A percentile compares a stretch with the other conserved stretches of the same genome.
Conservation (phyloP, 345 rosid genomes). For the Arabis hirsuta region DNA sequence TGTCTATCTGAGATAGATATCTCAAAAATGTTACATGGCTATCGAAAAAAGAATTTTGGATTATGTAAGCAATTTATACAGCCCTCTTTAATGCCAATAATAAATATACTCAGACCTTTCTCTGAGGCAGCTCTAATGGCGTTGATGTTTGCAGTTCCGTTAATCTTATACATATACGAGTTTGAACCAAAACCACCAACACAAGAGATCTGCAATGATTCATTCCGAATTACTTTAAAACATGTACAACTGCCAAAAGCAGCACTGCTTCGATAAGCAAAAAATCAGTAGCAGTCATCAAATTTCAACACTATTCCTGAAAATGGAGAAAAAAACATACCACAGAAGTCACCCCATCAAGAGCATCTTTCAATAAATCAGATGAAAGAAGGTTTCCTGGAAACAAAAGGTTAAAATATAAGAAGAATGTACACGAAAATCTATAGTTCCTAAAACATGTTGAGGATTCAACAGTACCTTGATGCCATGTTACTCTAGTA, state of each 20-base stretch:
- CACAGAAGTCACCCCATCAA: slow-evolving; percentile 81
- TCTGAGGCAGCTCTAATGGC: slow-evolving; percentile 93
- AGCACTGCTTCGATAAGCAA: neutral
- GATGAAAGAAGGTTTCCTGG: slow-evolving; percentile 83
- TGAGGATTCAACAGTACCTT: slow-evolving; percentile 57
- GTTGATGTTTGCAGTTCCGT: slow-evolving; percentile 94
- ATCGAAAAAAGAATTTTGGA: neutral
- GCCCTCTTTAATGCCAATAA: neutral
- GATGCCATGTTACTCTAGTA: slow-evolving; percentile 72
- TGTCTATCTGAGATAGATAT: neutral
- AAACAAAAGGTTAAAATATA: slow-evolving; percentile 23
- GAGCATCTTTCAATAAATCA: slow-evolving; percentile 77
- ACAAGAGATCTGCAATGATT: slow-evolving; percentile 72
- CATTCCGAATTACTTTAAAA: slow-evolving; percentile 4
- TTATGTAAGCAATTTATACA: neutral
- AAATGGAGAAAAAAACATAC: slow-evolving; percentile 53
- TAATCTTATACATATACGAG: slow-evolving; percentile 91
- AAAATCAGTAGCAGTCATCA: neutral
- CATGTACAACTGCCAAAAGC: neutral
- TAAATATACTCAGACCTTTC: slow-evolving; percentile 52
- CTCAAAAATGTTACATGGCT: neutral
- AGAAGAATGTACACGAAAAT: slow-evolving; percentile 11
- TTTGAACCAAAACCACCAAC: slow-evolving; percentile 97
- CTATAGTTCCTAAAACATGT: neutral
- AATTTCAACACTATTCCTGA: slow-evolving; percentile 3